These are phyloP conservation scores for Priceomyces haplophilus DNA, from an alignment of 805 yeast species.

Conservation along the genomic window DNA sequence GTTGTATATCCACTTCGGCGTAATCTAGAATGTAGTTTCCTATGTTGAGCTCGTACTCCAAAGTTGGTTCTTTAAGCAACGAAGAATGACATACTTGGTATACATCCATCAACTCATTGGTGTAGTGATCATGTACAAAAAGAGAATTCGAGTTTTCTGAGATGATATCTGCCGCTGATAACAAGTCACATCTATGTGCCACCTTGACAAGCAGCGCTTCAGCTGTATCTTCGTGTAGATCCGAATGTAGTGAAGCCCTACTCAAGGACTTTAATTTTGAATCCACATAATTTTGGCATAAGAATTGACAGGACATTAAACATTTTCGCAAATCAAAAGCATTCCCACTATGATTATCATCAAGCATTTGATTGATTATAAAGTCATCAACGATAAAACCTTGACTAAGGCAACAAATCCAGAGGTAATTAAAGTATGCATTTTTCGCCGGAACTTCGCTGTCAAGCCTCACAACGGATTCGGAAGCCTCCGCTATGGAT, in stretches of 20 bases:
- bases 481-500: conserved; percentile 43
- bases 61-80: conserved; percentile 22
- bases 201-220: neutral
- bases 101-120: conserved; percentile 37
- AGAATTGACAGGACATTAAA: conserved; percentile 43
- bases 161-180: conserved; percentile 31
- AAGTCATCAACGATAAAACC: conserved; percentile 31
- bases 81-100: conserved; percentile 31
- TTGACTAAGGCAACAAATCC: conserved; percentile 35
- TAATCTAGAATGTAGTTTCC: conserved; percentile 17
- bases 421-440: conserved; percentile 35
- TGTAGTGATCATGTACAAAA: conserved; percentile 20
- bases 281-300: conserved; percentile 21
- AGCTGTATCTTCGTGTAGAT: neutral
- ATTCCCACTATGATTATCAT: conserved; percentile 14
- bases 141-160: conserved; percentile 22
- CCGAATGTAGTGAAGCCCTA: neutral
- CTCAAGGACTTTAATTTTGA: neutral
- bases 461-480: conserved; percentile 35
- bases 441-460: conserved; percentile 11
- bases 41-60: conserved; percentile 40
- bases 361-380: conserved; percentile 26
- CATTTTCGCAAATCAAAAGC: conserved; percentile 47
- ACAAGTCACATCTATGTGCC: conserved; percentile 17
- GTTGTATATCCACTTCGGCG: neutral